Percentiles rank a stretch among this genome's conserved stretches.
phyloP scores from a whole-genome alignment of 1,139 yeast genomes.

The Sugiyamaella paludigena region DNA sequence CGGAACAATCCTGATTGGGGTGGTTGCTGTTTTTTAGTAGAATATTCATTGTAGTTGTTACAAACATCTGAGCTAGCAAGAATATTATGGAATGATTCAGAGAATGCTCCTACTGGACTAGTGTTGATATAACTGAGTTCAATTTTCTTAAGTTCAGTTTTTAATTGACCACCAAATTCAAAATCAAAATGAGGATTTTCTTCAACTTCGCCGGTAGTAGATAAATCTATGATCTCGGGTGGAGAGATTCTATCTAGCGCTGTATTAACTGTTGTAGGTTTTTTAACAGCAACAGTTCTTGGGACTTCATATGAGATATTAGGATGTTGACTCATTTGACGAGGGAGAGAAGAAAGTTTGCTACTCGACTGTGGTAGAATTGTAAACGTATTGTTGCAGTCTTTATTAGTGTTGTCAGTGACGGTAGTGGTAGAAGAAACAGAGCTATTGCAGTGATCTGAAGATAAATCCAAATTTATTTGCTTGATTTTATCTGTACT shows the following conservation, averaged over 20 bases:
- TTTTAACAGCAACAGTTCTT: slow-evolving; percentile 2
- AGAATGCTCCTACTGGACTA: no score
- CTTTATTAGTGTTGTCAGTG: no score
- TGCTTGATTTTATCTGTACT: no score
- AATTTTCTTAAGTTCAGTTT: neutral
- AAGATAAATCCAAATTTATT: no score
- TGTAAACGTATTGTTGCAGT: no score
- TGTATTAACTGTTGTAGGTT: slow-evolving; percentile 4
- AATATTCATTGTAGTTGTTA: neutral
- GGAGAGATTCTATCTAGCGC: neutral
- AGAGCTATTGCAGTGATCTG: no score
- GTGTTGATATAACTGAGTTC: neutral
- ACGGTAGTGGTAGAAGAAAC: no score
- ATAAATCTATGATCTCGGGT: neutral
- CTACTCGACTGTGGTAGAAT: neutral
- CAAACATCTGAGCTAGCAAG: neutral
- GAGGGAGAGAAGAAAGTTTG: neutral
- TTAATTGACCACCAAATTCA: neutral
- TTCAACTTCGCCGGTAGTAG: no score
- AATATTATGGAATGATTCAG: no score
- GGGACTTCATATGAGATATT: slow-evolving; percentile 2
- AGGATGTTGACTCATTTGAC: neutral
- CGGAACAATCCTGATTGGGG: slow-evolving; percentile 19
- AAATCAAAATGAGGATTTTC: no score
- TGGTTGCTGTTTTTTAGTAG: slow-evolving; percentile 3